phyloP scores from a whole-genome alignment of 2,329 filamentous ascomycete species.

The Esteya vermicola region DNA sequence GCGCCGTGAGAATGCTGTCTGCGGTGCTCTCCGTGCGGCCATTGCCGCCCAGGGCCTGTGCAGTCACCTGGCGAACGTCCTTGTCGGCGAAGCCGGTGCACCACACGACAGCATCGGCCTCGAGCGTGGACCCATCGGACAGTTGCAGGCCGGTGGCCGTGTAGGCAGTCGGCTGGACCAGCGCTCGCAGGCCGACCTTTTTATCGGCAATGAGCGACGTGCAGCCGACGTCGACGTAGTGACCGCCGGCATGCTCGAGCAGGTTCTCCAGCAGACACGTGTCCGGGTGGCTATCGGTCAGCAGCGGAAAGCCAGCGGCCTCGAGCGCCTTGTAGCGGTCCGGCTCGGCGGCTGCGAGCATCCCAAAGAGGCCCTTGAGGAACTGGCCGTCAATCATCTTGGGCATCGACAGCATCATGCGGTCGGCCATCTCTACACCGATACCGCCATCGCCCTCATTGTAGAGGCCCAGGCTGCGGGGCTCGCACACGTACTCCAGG shows the following conservation, averaged over 20 bases:
- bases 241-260: background rate
- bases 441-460: no score
- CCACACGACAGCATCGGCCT: constrained; percentile 24
- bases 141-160: background rate
- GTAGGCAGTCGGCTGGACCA: constrained; percentile 1
- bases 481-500: constrained; percentile 1
- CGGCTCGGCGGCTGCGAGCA: background rate
- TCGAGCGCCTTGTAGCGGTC: constrained; percentile 2
- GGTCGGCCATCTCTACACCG: background rate
- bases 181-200: background rate
- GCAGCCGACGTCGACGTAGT: constrained; percentile 2
- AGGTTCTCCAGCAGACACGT: background rate
- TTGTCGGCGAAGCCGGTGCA: constrained; percentile 21
- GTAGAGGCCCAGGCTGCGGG: constrained; percentile 2
- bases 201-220: background rate
- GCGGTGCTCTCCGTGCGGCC: background rate
- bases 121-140: constrained; percentile 17
- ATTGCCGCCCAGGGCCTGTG: background rate
- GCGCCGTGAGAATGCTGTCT: background rate
- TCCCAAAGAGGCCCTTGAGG: background rate
- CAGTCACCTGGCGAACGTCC: constrained; percentile 1
- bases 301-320: background rate
- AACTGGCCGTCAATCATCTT: constrained; percentile 1
- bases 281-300: background rate
- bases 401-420: constrained; percentile 1